Evolutionary conservation across 73 alveolate genomes (phyloP).

Genomic region (Urostyla sp.): DNA sequence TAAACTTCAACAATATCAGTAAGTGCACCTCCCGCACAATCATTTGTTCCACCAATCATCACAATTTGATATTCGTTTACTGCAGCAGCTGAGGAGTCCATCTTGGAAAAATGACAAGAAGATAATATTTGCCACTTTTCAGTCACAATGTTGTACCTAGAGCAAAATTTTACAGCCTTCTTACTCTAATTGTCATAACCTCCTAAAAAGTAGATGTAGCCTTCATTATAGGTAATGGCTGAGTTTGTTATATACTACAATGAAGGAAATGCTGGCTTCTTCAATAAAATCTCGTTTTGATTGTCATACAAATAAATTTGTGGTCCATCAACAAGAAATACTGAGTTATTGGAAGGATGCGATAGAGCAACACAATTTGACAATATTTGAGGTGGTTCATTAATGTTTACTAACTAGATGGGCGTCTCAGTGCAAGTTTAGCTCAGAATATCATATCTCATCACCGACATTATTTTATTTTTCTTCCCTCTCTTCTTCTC

Average conservation of each 20-base stretch:
- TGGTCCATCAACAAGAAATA: constrained; percentile 13
- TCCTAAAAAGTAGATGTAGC: constrained; percentile 46
- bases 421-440: background rate
- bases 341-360: constrained; percentile 40
- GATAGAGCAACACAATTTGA: constrained; percentile 26
- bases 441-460: constrained; percentile 16
- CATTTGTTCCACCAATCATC: constrained; percentile 46
- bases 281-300: constrained; percentile 6
- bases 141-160: constrained; percentile 50
- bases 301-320: constrained; percentile 21
- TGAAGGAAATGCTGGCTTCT: background rate
- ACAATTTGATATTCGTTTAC: constrained; percentile 50
- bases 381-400: background rate
- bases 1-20: constrained; percentile 43
- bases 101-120: constrained; percentile 26
- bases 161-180: constrained; percentile 8
- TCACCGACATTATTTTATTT: background rate
- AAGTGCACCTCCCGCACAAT: background rate
- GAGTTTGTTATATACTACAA: background rate
- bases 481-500: background rate
- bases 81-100: constrained; percentile 45
- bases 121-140: constrained; percentile 52
- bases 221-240: constrained; percentile 41
- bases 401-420: constrained; percentile 2
- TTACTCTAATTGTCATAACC: constrained; percentile 7